Base-by-base conservation (phyloP, 202 grass and related monocot species). In the Hordeum pubiflorum region DNA sequence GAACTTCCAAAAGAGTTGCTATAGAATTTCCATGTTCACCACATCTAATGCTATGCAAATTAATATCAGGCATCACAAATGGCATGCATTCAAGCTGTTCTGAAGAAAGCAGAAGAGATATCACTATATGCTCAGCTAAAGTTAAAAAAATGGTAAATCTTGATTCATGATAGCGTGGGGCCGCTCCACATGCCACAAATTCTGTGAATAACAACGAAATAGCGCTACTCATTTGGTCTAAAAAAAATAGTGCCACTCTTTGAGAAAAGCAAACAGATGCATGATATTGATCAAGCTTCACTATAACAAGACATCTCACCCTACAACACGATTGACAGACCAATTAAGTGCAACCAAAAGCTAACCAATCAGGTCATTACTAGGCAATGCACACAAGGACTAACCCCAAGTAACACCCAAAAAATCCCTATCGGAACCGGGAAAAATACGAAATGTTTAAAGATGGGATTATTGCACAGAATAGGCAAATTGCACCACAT, bases 201-300 rank as follows among this genome's bases (percentile, higher is more conserved):
- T 52, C 29, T 6, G 13, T 37, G 63, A 18, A 85, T 76, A 71
- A 71, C 76, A 80, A 81, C 39, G 29, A 40, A 72, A 74, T 73
- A 79, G 66, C 44, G n/a, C 67, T 21, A 12, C 8, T 39, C 21
- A 27, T 50, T 54, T n/a, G 48, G 17, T 54, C 17, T 52, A n/a
- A 54, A 18, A 54, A 39, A 32, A 64, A 74, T 73, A 79, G 66
- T 36, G 24, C 67, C 29, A 9, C 8, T 50, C 21, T 27, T 50
- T 31, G 57, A 79, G 60, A 38, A 77, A 10, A 31, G 67, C 15
- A 74, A 58, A 22, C 13, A 65, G 18, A 23, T 68, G 57, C 7
- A 20, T 50, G 7, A 18, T 39, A 63, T 31, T 32, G 55, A 54
- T 80, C 57, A 74, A 74, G 57, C 23, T 41, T 58, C 83, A 74